Evolutionary conservation across 2,329 filamentous ascomycete species (phyloP).

Genomic region (Orbilia oligospora): DNA sequence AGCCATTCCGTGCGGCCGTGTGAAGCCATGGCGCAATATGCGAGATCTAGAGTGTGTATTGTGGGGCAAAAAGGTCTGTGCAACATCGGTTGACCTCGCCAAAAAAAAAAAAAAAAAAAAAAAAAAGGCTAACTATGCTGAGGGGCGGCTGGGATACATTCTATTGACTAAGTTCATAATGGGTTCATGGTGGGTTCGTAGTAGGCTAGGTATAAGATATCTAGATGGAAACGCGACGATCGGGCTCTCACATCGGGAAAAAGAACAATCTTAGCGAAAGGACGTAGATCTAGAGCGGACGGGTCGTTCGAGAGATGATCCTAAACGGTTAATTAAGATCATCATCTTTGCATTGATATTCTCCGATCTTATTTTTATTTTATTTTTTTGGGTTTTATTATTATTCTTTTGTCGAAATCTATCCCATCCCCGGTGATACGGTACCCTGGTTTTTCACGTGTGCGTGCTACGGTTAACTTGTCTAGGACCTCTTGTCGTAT

Average conservation of each 20-base stretch:
- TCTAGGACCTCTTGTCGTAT: neutral
- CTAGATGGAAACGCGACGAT: conserved; percentile 8
- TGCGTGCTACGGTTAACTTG: conserved; percentile 24
- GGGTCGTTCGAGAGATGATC: neutral
- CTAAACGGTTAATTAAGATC: neutral
- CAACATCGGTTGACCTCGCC: conserved; percentile 16
- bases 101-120: neutral
- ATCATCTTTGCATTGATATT: too few relatives aligned
- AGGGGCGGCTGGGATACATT: neutral
- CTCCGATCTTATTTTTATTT: too few relatives aligned
- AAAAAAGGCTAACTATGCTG: neutral
- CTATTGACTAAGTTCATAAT: neutral
- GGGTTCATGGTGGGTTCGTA: neutral
- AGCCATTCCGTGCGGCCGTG: conserved; percentile 18
- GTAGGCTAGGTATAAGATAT: neutral
- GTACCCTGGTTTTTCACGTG: conserved; percentile 29
- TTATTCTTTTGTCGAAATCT: neutral
- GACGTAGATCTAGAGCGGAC: conserved; percentile 11
- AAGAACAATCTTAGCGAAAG: neutral
- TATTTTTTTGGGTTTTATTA: neutral
- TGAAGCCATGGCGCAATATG: conserved; percentile 46
- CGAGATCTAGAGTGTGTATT: conserved; percentile 32
- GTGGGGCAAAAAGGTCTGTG: conserved; percentile 18
- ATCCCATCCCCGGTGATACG: neutral
- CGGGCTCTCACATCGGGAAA: neutral